Percentiles rank a stretch among this genome's conserved stretches.
phyloP scores from a whole-genome alignment of 129 eudicot species.

The Erigeron canadensis region DNA sequence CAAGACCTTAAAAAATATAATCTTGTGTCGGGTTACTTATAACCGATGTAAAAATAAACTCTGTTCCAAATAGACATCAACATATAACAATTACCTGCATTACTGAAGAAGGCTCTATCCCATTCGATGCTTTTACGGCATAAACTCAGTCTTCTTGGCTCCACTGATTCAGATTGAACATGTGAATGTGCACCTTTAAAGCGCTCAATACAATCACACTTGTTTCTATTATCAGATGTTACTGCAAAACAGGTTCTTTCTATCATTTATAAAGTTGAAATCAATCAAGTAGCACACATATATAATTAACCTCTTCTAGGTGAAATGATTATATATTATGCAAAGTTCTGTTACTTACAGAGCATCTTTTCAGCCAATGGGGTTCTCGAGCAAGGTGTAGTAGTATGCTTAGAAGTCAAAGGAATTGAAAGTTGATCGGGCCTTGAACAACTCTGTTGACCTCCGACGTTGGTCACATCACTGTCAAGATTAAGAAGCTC shows the following conservation, averaged over 20 bases:
- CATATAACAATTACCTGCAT: neutral
- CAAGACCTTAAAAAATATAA: no score
- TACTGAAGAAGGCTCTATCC: conserved; percentile 2
- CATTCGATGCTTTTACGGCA: neutral
- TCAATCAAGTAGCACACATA: neutral
- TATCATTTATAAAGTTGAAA: neutral
- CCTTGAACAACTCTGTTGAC: neutral
- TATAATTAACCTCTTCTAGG: neutral
- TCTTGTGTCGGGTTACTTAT: no score
- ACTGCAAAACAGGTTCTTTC: conserved; percentile 28
- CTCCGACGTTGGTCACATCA: neutral
- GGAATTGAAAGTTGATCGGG: neutral
- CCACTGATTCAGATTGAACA: conserved; percentile 13
- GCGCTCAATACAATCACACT: conserved; percentile 24
- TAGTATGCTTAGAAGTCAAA: neutral
- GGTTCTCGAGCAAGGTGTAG: neutral
- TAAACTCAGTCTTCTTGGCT: neutral
- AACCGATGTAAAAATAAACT: neutral
- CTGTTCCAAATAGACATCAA: neutral
- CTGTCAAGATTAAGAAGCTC: neutral
- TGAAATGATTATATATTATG: neutral
- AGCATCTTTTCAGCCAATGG: neutral
- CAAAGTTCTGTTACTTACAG: neutral
- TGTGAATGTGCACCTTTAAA: conserved; percentile 27
- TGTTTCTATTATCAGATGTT: conserved; percentile 35